Evolutionary conservation across 2,329 filamentous ascomycete genomes (phyloP), one percentile per base, ranked within the genome.

Genomic region (Hypoxylon sp.): DNA sequence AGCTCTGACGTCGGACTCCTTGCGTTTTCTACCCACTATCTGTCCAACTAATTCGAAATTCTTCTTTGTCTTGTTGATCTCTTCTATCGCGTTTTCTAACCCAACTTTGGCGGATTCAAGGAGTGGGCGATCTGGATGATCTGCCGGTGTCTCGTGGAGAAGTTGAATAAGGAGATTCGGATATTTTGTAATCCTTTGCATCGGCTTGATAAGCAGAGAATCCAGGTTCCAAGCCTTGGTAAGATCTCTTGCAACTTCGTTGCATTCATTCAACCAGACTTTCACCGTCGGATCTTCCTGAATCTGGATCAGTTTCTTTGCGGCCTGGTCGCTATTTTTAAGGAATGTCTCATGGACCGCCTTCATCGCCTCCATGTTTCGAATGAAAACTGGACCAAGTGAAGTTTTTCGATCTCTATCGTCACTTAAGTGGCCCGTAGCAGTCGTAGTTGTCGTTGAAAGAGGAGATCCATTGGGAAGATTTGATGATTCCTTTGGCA

Each of bases 61-160:
- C 81, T 95, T 97, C 82, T 98, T 98, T 60, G 94, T 90, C 77
- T 97, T 94, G 81, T 99, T 97, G 79, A 98, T 98, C 67, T 95
- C 92, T 58, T 92, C 87, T 21, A 93, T 89, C 9, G 94, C 91
- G 38, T 85, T 86, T 70, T 91, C 89, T 11, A 91, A 77, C 3
- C 81, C 79, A 1, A 81, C 81, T 68, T 85, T 85, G 34, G 87
- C 86, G 3, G 78, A 76, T 55, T 84, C 68, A 34, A 99, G 86
- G 7, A 87, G 83, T 25, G 85, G 82, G 66, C 91, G 88, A 79
- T 99, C 96, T 0, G 95, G 94, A 76, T 99, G 96, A 69, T 94
- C 90, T 9, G 86, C 80, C 0, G 93, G 91, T 0, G 95, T 98
- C 62, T 91, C 87, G 69, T 94, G 90, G 23, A 97, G 84, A 10